phyloP scores from a whole-genome alignment of 495 filamentous ascomycete genomes.

The Neurospora discreta region DNA sequence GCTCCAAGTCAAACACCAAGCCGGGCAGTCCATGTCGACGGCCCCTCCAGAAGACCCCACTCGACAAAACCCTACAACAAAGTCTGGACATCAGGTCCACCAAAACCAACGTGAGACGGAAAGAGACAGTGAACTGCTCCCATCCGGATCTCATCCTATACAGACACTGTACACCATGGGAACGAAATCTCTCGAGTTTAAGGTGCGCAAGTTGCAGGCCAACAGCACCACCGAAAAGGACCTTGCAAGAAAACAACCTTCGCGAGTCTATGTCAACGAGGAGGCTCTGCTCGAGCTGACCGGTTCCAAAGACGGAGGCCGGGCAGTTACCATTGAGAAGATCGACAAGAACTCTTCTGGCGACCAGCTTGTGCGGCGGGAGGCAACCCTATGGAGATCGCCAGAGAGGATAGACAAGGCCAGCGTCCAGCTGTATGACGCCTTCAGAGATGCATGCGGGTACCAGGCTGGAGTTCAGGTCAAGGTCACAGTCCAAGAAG shows the following conservation, averaged over 20 bases:
- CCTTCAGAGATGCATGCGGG: slow-evolving; percentile 51
- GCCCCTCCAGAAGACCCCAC: not conserved
- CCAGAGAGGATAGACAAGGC: slow-evolving; percentile 52
- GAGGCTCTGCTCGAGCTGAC: slow-evolving; percentile 50
- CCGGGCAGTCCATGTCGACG: not conserved
- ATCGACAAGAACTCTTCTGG: slow-evolving; percentile 18
- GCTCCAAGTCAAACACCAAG: not conserved
- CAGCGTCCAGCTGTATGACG: slow-evolving; percentile 53
- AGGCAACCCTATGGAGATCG: slow-evolving; percentile 56
- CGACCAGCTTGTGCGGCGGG: slow-evolving; percentile 21
- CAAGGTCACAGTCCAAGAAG: slow-evolving; percentile 31
- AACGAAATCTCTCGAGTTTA: slow-evolving; percentile 32
- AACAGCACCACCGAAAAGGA: slow-evolving; percentile 29
- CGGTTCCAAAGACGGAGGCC: slow-evolving; percentile 42
- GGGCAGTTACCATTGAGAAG: slow-evolving; percentile 43
- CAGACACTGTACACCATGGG: not conserved
- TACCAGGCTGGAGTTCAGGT: slow-evolving; percentile 54
- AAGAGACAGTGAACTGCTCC: not conserved
- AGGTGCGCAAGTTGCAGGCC: slow-evolving; percentile 34
- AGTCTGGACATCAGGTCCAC: not conserved
- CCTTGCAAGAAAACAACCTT: slow-evolving; percentile 31
- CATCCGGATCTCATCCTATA: not conserved
- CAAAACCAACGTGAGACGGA: not conserved
- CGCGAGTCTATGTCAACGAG: slow-evolving; percentile 53
- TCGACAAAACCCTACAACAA: not conserved